Evolutionary conservation across 805 yeast species (phyloP).

Genomic region (Candida manassasensis): DNA sequence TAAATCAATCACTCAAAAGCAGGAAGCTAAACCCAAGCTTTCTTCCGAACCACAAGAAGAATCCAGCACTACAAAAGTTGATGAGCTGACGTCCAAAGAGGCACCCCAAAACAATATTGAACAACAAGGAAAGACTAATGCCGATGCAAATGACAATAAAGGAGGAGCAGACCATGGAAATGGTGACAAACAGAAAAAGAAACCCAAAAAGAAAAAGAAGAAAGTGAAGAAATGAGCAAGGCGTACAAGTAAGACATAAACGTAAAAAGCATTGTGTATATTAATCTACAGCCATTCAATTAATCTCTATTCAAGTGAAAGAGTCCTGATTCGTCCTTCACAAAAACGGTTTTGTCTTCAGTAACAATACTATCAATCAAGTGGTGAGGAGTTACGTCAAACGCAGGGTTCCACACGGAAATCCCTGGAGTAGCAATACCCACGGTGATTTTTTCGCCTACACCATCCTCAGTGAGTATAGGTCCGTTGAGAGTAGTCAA

Average conservation of each 20-base stretch:
- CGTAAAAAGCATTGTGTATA: background rate
- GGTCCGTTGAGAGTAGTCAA: constrained; percentile 71
- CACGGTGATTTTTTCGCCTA: constrained; percentile 46
- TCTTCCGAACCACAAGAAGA: background rate
- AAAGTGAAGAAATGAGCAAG: constrained; percentile 9
- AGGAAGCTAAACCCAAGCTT: background rate
- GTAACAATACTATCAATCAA: constrained; percentile 87
- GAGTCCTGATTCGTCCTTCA: constrained; percentile 46
- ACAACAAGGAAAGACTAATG: background rate
- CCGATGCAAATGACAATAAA: constrained; percentile 1
- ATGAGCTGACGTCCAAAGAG: background rate
- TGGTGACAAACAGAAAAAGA: background rate
- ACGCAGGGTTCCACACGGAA: constrained; percentile 92
- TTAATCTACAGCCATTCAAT: background rate
- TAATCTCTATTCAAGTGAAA: constrained; percentile 35
- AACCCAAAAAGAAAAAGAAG: constrained; percentile 12
- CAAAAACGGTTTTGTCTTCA: constrained; percentile 55
- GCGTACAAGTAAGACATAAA: too few species aligned
- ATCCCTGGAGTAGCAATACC: constrained; percentile 83
- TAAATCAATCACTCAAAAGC: constrained; percentile 4
- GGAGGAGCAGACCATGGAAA: background rate
- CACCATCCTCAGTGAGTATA: constrained; percentile 20
- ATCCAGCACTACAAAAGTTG: background rate
- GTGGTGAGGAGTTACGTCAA: constrained; percentile 84
- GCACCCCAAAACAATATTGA: background rate